Base-by-base conservation (phyloP, 495 filamentous ascomycete species). In the Penicillium silybi region DNA sequence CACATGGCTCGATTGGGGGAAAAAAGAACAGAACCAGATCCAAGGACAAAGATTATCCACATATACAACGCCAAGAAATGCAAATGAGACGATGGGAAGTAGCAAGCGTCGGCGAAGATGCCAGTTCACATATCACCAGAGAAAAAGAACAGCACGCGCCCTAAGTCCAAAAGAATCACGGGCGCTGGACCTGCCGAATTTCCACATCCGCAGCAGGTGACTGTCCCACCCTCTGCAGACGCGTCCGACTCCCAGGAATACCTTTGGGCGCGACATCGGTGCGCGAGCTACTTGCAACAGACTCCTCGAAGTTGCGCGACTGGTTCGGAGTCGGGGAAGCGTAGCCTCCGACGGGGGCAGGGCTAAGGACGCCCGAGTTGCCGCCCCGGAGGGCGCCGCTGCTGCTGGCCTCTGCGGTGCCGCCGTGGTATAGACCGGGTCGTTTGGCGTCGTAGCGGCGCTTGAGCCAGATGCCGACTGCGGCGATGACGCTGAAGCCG, bases 371-470 rank as follows among this genome's bases (percentile, higher is more conserved):
- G 13, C 52, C 49, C 6, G 57, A 58, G 52, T 57, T 52, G n/a
- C 52, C 44, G 22, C 42, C 35, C 4, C 29, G 6, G n/a, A 63
- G 54, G 5, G 56, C 63, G 45, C 56, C 56, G 40, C 47, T 62
- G 11, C 55, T 57, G 32, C 54, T 56, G 39, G 44, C 48, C 20
- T 46, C 48, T 6, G 57, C 54, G 35, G 52, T 51, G 6, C 57
- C 61, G 10, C 56, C 64, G 44, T 70, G 65, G 49, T 75, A 72
- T 15, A 71, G 69, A 27, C 57, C 48, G 6, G 72, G 66, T n/a
- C 69, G 61, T 53, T 68, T 75, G 1, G 65, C 66, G 44, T 77
- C 72, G 61, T 78, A 69, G 22, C 75, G 77, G 19, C 76, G 75
- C 47, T 78, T 78, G 18, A 78, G 58, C 65, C 71, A 77, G 27